Evolutionary conservation across 768 basidiomycete genomes (phyloP).

Genomic region (Udeniomyces megalosporus): DNA sequence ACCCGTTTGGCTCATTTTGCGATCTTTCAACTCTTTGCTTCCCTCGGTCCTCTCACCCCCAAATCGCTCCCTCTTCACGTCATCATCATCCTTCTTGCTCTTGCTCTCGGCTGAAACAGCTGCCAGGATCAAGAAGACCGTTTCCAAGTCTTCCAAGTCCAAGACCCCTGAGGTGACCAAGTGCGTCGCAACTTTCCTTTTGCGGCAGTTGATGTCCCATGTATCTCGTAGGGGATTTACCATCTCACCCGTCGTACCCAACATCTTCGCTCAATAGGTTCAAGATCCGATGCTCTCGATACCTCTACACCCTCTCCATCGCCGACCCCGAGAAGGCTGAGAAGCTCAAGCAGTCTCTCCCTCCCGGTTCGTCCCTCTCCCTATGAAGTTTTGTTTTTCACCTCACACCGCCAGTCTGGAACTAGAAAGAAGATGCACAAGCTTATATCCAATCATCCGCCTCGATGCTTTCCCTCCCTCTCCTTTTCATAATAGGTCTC

Average conservation of each 20-base stretch:
- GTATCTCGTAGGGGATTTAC: no score
- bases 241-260: slow-evolving; percentile 8
- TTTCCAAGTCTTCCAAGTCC: slow-evolving; percentile 34
- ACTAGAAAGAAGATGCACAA: no score
- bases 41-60: not conserved
- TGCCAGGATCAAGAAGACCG: slow-evolving; percentile 94
- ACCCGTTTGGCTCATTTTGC: no score
- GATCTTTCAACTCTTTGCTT: no score
- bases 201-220: no score
- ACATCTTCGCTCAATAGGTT: slow-evolving; percentile 55
- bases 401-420: no score
- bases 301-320: slow-evolving; percentile 75
- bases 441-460: no score
- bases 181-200: not conserved
- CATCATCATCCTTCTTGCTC: not conserved
- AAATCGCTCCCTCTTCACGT: no score
- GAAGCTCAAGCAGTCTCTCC: slow-evolving; percentile 86
- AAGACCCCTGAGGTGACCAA: slow-evolving; percentile 15
- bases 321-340: slow-evolving; percentile 97
- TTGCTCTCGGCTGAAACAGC: no score
- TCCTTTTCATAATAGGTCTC: slow-evolving; percentile 42
- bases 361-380: slow-evolving; percentile 54
- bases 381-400: not conserved
- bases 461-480: not conserved
- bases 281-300: slow-evolving; percentile 89